These are phyloP conservation scores for Macrolepiota albuminosa DNA, from an alignment of 768 basidiomycete genomes.

Conservation along the genomic window DNA sequence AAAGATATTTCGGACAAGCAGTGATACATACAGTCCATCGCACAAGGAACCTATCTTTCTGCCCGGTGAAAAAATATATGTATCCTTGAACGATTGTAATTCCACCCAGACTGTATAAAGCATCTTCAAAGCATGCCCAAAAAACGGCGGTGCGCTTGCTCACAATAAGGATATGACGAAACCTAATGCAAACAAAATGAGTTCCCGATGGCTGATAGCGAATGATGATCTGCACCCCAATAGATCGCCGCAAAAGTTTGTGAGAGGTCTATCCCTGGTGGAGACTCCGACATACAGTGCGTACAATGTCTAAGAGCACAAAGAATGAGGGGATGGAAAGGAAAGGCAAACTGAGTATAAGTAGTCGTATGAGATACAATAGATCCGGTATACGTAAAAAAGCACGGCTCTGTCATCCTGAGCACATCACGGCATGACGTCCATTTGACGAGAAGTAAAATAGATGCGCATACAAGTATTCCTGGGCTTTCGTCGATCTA, in stretches of 20 bases:
- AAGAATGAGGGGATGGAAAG: background rate
- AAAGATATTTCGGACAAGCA: background rate
- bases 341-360: background rate
- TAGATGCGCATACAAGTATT: background rate
- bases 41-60: slow-evolving; percentile 23
- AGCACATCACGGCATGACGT: background rate
- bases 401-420: background rate
- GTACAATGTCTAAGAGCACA: background rate
- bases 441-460: background rate
- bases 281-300: slow-evolving; percentile 2
- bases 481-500: background rate
- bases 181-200: slow-evolving; percentile 13
- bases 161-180: slow-evolving; percentile 26
- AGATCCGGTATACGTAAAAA: background rate
- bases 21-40: slow-evolving; percentile 24
- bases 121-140: background rate
- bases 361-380: background rate
- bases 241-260: slow-evolving; percentile 26
- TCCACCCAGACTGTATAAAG: slow-evolving; percentile 28
- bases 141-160: background rate
- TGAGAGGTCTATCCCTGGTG: slow-evolving; percentile 18
- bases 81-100: slow-evolving; percentile 38
- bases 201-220: background rate
- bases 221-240: slow-evolving; percentile 21
- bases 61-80: slow-evolving; percentile 29